phyloP scores from a whole-genome alignment of 2,329 filamentous ascomycete genomes.

The Aspergillus sp. region DNA sequence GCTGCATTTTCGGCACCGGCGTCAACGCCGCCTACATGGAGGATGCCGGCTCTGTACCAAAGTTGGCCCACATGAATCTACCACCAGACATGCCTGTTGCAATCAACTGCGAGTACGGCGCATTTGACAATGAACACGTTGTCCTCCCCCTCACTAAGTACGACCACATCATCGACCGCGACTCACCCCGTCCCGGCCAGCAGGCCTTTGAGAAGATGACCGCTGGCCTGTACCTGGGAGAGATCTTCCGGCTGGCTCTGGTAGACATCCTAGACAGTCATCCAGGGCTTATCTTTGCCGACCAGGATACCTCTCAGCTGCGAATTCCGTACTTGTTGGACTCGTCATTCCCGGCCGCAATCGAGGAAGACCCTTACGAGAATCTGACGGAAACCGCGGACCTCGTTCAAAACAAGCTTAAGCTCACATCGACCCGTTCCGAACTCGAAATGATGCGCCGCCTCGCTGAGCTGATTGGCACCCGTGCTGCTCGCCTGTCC shows the following conservation, averaged over 20 bases:
- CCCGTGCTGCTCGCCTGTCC: constrained; percentile 86
- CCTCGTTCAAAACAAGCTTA: constrained; percentile 74
- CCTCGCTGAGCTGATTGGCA: constrained; percentile 90
- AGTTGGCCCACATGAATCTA: constrained; percentile 88
- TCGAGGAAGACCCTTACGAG: constrained; percentile 95
- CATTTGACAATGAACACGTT: constrained; percentile 90
- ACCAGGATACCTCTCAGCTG: constrained; percentile 76
- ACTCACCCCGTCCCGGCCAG: constrained; percentile 88
- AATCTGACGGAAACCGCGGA: constrained; percentile 88
- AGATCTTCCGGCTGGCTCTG: constrained; percentile 87
- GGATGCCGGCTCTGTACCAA: constrained; percentile 83
- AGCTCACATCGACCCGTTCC: constrained; percentile 67
- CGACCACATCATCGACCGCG: constrained; percentile 83
- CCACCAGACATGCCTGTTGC: constrained; percentile 82
- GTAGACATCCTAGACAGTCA: constrained; percentile 81
- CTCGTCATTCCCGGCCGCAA: constrained; percentile 85
- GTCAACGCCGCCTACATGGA: constrained; percentile 99
- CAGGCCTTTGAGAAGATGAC: constrained; percentile 99
- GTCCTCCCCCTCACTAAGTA: constrained; percentile 84
- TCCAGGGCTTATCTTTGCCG: constrained; percentile 73
- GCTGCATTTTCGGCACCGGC: constrained; percentile 97
- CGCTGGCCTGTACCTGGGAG: constrained; percentile 88
- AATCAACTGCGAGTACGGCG: constrained; percentile 97
- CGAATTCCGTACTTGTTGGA: constrained; percentile 88
- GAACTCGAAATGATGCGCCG: constrained; percentile 89